Base-by-base conservation (phyloP, 139 green algal species). In the Micractinium conductrix region DNA sequence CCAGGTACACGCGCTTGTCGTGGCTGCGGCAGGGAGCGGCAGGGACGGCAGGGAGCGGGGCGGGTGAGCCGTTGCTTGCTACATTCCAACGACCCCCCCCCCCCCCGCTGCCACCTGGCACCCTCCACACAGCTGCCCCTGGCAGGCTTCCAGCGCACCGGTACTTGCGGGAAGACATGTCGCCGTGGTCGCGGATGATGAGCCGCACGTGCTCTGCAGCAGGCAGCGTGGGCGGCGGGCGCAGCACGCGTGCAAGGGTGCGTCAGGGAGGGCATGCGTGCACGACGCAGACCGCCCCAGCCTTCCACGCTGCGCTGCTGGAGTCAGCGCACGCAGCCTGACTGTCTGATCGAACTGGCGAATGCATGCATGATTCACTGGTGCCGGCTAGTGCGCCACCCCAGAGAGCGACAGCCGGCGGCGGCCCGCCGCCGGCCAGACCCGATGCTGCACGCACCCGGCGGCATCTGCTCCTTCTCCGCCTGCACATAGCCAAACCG, bases 1-100 rank as follows among this genome's bases (percentile, higher is more conserved):
- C 97, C 50, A 99, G 90, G 88, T 99, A 99, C 35, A 99, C 97
- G 35, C 97, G 94, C 91, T 99, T 99, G 92, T 99, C 97, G 72
- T 97, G 93, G 10, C 97, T 86, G 76, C 33, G 8, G 70, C 53
- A 21, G 24, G 53, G 53, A 19, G 6, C 19, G 53, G 6, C 10
- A 9, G 53, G 53, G 8, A 19, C 24, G 53, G 53, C 53, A 62
- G 53, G 53, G 19, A 62, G 26, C 53, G 53, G 53, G 53, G 53
- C 53, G n/a, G 2, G 10, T 14, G 53, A 62, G 24, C 19, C 53
- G 24, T 16, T 5, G 53, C 53, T 19, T 62, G 53, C 53, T 30
- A 14, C 5, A 62, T 62, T 9, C 26, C 2, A 2, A 62, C 48
- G 53, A n/a, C n/a, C n/a, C n/a, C n/a, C n/a, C n/a, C n/a, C n/a